These are phyloP conservation scores for Cercospora nicotianae DNA, from an alignment of 2,329 filamentous ascomycete genomes.

Conservation along the genomic window DNA sequence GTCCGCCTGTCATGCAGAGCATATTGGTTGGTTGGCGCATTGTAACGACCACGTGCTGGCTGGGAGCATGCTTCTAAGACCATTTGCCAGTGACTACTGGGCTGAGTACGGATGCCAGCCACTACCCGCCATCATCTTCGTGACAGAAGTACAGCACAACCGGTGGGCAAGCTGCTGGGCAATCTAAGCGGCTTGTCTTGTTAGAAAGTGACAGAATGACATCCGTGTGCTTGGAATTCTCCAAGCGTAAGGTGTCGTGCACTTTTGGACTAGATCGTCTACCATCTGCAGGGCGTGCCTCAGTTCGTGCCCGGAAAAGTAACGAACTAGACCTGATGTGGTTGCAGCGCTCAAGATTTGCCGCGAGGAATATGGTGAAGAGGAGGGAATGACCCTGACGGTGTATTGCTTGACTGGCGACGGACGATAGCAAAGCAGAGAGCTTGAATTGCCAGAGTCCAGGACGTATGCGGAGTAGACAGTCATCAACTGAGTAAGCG, in stretches of 20 bases:
- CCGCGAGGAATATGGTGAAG: neutral
- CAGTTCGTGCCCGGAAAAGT: neutral
- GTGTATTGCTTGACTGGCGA: neutral
- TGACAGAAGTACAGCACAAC: neutral
- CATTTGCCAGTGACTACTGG: neutral
- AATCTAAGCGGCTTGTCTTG: neutral
- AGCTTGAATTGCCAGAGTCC: neutral
- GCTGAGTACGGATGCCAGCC: neutral
- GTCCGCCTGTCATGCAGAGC: neutral
- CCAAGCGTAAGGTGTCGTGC: neutral
- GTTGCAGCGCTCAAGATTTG: neutral
- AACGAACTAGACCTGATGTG: neutral
- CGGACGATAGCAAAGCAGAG: neutral
- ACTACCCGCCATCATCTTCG: neutral
- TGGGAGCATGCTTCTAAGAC: neutral
- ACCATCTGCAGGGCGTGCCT: neutral
- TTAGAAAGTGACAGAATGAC: neutral
- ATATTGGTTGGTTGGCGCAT: neutral
- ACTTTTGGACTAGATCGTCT: neutral
- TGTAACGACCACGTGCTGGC: neutral
- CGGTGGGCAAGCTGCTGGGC: neutral
- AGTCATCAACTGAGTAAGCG: neutral
- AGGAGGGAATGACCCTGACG: neutral
- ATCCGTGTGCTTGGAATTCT: neutral
- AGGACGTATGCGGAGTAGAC: neutral